These are phyloP conservation scores for Zygnema circumcarinatum DNA, from an alignment of 139 green algal genomes.

Conservation along the genomic window DNA sequence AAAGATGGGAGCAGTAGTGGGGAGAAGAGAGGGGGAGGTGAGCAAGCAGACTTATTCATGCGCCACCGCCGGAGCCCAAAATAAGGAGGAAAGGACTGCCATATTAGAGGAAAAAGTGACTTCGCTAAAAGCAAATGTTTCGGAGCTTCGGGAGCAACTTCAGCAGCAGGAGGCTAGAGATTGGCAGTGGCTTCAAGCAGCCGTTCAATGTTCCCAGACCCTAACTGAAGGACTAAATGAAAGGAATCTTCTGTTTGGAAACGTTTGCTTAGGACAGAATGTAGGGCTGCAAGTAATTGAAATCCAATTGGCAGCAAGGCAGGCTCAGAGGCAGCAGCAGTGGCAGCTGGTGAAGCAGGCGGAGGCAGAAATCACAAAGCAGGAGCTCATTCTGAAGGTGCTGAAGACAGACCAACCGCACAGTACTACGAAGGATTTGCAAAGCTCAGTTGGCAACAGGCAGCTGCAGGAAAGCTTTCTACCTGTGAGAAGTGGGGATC, in stretches of 20 bases:
- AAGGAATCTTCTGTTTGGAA: neutral
- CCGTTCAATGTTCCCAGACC: neutral
- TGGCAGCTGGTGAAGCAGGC: neutral
- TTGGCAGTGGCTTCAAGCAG: neutral
- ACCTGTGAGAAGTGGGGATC: no score
- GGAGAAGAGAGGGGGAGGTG: no score
- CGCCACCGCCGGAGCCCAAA: no score
- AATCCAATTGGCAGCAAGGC: neutral
- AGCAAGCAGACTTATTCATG: no score
- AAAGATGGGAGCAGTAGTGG: no score
- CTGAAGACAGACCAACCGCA: no score
- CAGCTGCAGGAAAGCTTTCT: no score
- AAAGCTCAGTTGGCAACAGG: no score
- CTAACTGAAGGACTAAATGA: no score
- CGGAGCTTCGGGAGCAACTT: neutral
- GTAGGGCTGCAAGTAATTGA: neutral
- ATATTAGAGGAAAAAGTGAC: neutral
- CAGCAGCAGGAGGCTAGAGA: neutral
- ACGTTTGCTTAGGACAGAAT: neutral
- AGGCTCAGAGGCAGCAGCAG: neutral
- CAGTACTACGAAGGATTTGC: no score
- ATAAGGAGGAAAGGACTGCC: no score
- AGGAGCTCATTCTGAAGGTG: neutral
- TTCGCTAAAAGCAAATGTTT: neutral
- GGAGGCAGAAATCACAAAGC: neutral